These are phyloP conservation scores for Asterophora lycoperdoides DNA, from an alignment of 768 basidiomycete genomes.

Conservation along the genomic window DNA sequence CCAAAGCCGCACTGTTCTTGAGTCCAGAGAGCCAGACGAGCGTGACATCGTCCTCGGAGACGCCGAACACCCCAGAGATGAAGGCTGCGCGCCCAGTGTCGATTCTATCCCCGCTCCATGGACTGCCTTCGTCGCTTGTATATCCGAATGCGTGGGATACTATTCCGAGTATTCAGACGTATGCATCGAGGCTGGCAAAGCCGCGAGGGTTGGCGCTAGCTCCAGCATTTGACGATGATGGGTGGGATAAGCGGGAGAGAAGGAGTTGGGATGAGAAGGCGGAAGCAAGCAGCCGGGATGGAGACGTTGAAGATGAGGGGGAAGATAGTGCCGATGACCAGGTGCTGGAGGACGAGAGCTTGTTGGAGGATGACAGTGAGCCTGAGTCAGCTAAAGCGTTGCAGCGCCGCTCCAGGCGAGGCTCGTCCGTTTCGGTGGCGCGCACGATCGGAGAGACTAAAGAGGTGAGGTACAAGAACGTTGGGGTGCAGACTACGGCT, in stretches of 20 bases:
- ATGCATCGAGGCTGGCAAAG: slow-evolving; percentile 58
- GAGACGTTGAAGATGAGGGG: slow-evolving; percentile 74
- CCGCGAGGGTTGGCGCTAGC: slow-evolving; percentile 45
- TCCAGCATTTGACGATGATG: slow-evolving; percentile 48
- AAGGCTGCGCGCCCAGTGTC: slow-evolving; percentile 19
- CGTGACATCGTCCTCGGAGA: slow-evolving; percentile 30
- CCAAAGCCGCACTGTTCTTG: slow-evolving; percentile 42
- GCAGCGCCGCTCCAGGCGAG: slow-evolving; percentile 30
- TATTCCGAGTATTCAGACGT: slow-evolving; percentile 74
- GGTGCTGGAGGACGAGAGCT: slow-evolving; percentile 17
- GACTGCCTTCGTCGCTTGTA: slow-evolving; percentile 53
- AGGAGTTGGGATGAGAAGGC: slow-evolving; percentile 50
- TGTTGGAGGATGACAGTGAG: slow-evolving; percentile 36
- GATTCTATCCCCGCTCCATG: slow-evolving; percentile 40
- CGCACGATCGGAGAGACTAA: slow-evolving; percentile 37
- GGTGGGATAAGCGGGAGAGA: slow-evolving; percentile 30
- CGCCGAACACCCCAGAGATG: slow-evolving; percentile 34
- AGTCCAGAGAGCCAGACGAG: slow-evolving; percentile 35
- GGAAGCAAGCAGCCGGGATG: slow-evolving; percentile 75
- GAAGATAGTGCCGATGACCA: slow-evolving; percentile 45
- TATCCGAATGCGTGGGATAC: slow-evolving; percentile 86
- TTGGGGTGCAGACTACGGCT: slow-evolving; percentile 68
- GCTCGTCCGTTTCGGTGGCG: slow-evolving; percentile 32
- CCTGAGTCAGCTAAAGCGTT: slow-evolving; percentile 23
- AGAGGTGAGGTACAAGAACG: slow-evolving; percentile 56